Percentiles rank a stretch among this genome's conserved stretches.
Evolutionary conservation across 2,329 filamentous ascomycete genomes (phyloP).

Genomic region (Aspergillus brasiliensis): DNA sequence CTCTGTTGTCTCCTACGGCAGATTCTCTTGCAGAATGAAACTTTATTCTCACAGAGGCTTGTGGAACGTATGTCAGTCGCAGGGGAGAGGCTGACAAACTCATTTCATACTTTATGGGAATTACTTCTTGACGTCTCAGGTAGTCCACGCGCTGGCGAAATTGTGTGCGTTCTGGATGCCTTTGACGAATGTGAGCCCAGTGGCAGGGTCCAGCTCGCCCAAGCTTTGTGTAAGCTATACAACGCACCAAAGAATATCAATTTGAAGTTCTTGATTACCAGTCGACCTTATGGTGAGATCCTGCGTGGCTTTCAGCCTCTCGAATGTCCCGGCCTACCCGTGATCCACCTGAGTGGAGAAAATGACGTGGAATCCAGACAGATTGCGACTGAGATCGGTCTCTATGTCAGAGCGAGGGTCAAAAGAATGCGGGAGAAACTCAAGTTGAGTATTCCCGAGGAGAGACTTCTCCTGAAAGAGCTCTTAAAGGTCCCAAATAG

Average conservation of each 20-base stretch:
- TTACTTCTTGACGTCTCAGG: conserved; percentile 24
- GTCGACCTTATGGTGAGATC: conserved; percentile 27
- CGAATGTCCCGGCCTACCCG: conserved; percentile 10
- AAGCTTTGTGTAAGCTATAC: conserved; percentile 30
- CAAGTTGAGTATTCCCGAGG: conserved; percentile 19
- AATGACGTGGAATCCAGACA: conserved; percentile 18
- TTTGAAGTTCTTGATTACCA: conserved; percentile 42
- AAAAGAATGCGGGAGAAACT: conserved; percentile 17
- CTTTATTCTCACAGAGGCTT: conserved; percentile 16
- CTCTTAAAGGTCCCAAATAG: conserved; percentile 34
- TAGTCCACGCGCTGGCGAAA: conserved; percentile 19
- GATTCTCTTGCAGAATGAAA: conserved; percentile 31
- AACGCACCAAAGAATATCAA: conserved; percentile 2
- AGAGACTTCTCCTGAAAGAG: conserved; percentile 21
- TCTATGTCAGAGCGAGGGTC: conserved; percentile 24
- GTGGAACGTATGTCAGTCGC: conserved; percentile 18
- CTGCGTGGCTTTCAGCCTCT: conserved; percentile 15
- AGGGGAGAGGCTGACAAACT: conserved; percentile 18
- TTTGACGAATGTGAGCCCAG: conserved; percentile 43
- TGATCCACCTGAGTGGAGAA: conserved; percentile 23
- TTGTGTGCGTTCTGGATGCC: conserved; percentile 45
- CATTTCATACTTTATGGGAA: conserved; percentile 36
- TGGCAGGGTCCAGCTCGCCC: conserved; percentile 22
- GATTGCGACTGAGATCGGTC: conserved; percentile 27
- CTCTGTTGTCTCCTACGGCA: conserved; percentile 44